Conservation (phyloP, 257 asterid genomes). For the Craterostigma plantagineum region DNA sequence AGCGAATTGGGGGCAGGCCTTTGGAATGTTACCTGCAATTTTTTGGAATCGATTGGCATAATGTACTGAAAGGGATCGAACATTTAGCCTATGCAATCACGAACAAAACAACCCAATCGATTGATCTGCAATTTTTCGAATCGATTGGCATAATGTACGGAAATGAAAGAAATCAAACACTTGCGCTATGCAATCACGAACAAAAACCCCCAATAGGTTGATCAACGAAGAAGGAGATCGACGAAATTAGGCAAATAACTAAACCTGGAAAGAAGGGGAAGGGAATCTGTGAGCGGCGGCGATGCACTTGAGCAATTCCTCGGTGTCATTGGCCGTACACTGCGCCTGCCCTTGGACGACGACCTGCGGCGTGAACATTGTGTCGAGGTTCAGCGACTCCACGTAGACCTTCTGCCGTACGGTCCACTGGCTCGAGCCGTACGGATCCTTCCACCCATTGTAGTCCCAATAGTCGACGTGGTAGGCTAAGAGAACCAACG, state of each 20-base stretch:
- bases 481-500: slow-evolving; percentile 50
- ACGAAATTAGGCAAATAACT: background rate
- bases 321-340: slow-evolving; percentile 40
- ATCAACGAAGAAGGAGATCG: background rate
- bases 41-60: background rate
- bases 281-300: slow-evolving; percentile 40
- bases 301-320: slow-evolving; percentile 32
- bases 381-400: slow-evolving; percentile 47
- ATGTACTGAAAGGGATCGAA: too few relatives aligned
- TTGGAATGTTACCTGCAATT: slow-evolving; percentile 44
- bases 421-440: slow-evolving; percentile 76
- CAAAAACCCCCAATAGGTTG: background rate
- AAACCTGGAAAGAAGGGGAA: slow-evolving; percentile 54
- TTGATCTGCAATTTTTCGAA: slow-evolving; percentile 10
- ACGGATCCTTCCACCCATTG: slow-evolving; percentile 86
- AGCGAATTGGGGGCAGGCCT: slow-evolving; percentile 34
- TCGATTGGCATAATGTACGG: background rate
- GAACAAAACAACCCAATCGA: background rate
- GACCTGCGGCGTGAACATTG: slow-evolving; percentile 61
- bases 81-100: background rate
- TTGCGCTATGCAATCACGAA: background rate
- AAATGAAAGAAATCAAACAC: too few relatives aligned
- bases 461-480: slow-evolving; percentile 92
- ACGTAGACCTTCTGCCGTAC: slow-evolving; percentile 78
- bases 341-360: slow-evolving; percentile 66